Evolutionary conservation across 805 yeast genomes (phyloP), one percentile per base, ranked within the genome.

Genomic region (Yarrowia bubula): DNA sequence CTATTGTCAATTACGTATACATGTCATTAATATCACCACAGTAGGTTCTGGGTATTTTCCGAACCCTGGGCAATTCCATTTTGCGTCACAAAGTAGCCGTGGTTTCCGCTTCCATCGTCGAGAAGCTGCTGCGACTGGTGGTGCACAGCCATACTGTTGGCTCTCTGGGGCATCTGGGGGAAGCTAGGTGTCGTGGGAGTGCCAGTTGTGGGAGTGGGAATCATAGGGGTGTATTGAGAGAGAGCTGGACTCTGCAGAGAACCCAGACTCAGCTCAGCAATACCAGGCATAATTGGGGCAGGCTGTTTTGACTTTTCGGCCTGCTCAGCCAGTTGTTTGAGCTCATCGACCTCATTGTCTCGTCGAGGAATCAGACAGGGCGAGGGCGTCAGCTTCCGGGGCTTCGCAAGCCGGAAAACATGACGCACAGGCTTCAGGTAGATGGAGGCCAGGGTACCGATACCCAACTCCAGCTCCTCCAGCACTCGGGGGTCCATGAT

Each of bases 371-470:
- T 77, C 41, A 83, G 72, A 0, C 84, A 86, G 0, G 84, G 82
- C 46, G 89, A 85, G 8, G 72, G 69, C 0, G 83, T 78, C 42
- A 90, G 75, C 18, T 69, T 68, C 67, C 79, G 86, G 1, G 81
- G 75, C 67, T 83, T 86, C 1, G 89, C 80, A 38, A 83, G 74
- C 46, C 96, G 78, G 79, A 92, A 92, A 1, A 92, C 91, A 70
- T 84, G 89, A n/a, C 83, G 82, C 8, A 90, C 87, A 0, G 97
- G 96, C 69, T 91, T 89, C 70, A 92, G 77, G 72, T 92, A 93
- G 13, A 92, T 84, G 0, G 96, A 87, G 0, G 96, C 92, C 63
- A 93, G 76, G 0, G 92, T 79, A 1, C 97, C 97, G 38, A 92
- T 86, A 69, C 86, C 86, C 68, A 92, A 78, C 70, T 90, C 96